A percentile compares a stretch with the other conserved stretches of the same genome.
phyloP scores from a whole-genome alignment of 73 alveolate species.

The Paramecium sonneborni region DNA sequence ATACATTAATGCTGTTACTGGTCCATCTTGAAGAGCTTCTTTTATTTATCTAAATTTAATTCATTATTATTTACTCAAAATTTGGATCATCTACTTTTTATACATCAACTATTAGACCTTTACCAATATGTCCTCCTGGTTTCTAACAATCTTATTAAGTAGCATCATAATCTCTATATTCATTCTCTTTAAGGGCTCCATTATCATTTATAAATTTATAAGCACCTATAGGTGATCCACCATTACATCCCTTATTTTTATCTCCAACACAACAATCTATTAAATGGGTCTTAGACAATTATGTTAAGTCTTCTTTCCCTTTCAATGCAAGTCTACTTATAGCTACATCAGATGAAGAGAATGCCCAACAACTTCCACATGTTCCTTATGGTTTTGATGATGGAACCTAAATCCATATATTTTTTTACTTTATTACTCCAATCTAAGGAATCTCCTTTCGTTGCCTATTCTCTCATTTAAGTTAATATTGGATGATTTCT shows the following conservation, averaged over 20 bases:
- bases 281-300: background rate
- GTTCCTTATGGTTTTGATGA: background rate
- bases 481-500: background rate
- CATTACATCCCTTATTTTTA: background rate
- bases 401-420: background rate
- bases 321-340: background rate
- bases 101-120: background rate
- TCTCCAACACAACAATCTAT: background rate
- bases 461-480: constrained; percentile 35
- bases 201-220: background rate
- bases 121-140: constrained; percentile 1
- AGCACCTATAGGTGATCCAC: background rate
- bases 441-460: constrained; percentile 32
- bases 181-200: background rate
- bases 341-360: background rate
- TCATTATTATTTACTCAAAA: background rate
- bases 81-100: background rate
- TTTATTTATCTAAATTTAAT: background rate
- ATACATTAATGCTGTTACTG: constrained; percentile 9
- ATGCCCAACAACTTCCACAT: constrained; percentile 42
- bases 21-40: constrained; percentile 6
- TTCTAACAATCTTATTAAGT: background rate
- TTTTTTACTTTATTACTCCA: background rate
- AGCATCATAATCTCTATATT: constrained; percentile 45
- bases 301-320: background rate